Conservation (phyloP, 1,139 yeast genomes). For the Kodamaea plutei region DNA sequence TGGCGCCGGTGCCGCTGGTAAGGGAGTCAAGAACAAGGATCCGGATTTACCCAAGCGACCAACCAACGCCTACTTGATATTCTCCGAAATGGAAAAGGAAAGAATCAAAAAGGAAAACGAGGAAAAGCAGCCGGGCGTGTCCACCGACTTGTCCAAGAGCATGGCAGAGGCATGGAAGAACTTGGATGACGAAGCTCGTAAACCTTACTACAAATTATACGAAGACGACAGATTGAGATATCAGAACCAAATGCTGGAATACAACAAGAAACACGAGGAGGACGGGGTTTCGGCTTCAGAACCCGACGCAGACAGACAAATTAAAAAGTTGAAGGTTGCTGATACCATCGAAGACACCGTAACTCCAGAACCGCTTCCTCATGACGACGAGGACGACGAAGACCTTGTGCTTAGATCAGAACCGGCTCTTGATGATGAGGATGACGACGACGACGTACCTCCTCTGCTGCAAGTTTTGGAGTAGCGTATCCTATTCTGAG, state of each 20-base stretch:
- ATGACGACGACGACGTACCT: conserved; percentile 6
- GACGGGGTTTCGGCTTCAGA: conserved; percentile 1
- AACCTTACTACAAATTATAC: conserved; percentile 71
- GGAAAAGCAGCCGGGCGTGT: conserved; percentile 41
- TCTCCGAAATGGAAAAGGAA: conserved; percentile 84
- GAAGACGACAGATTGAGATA: conserved; percentile 79
- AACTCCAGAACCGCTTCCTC: conserved; percentile 6
- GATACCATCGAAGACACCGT: conserved; percentile 7
- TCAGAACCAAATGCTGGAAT: conserved; percentile 66
- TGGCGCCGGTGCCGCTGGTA: conserved; percentile 15
- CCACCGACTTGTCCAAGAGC: conserved; percentile 64
- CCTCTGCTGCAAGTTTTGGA: conserved; percentile 4
- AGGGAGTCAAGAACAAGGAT: conserved; percentile 49
- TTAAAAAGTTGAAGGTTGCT: conserved; percentile 13
- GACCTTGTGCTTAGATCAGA: conserved; percentile 8
- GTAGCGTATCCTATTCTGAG: neutral
- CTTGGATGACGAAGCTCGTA: conserved; percentile 63
- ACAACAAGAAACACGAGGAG: conserved; percentile 37
- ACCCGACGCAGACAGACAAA: conserved; percentile 9
- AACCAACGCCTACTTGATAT: conserved; percentile 81
- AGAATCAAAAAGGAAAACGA: conserved; percentile 56
- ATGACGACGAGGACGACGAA: conserved; percentile 6
- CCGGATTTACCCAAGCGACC: conserved; percentile 87
- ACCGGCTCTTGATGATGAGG: conserved; percentile 12
- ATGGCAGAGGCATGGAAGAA: conserved; percentile 87